phyloP scores from a whole-genome alignment of 2,329 filamentous ascomycete genomes.

The Xylaria sp. region DNA sequence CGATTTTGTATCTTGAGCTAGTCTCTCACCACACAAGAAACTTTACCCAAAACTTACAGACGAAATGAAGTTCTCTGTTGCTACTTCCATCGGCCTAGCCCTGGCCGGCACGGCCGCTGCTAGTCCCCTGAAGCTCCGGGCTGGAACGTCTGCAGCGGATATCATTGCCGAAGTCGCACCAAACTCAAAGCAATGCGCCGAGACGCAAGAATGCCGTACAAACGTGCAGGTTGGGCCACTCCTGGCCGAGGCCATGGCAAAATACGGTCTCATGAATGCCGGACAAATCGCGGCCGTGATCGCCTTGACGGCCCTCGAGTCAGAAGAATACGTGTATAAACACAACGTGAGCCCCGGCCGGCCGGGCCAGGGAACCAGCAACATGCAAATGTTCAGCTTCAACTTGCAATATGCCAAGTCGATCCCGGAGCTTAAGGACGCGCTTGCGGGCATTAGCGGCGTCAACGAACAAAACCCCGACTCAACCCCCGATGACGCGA shows the following conservation, averaged over 20 bases:
- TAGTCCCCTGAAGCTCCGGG: constrained; percentile 4
- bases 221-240: constrained; percentile 64
- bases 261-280: constrained; percentile 59
- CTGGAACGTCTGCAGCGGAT: constrained; percentile 37
- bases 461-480: too few species aligned
- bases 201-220: constrained; percentile 66
- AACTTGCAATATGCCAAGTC: constrained; percentile 55
- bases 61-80: constrained; percentile 39
- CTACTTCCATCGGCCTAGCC: constrained; percentile 32
- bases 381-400: constrained; percentile 56
- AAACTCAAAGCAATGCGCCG: constrained; percentile 57
- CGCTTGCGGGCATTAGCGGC: constrained; percentile 6
- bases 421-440: constrained; percentile 47
- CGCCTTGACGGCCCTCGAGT: constrained; percentile 74
- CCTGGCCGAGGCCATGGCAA: constrained; percentile 60
- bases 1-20: constrained; percentile 15
- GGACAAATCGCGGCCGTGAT: constrained; percentile 73
- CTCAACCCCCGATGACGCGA: too few species aligned
- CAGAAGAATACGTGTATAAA: constrained; percentile 72
- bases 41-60: constrained; percentile 3
- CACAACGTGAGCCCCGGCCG: constrained; percentile 64
- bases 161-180: constrained; percentile 60
- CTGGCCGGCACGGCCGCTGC: constrained; percentile 37
- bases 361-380: constrained; percentile 72
- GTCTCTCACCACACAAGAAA: constrained; percentile 29